Evolutionary conservation across 331 rosid genomes (phyloP).

Genomic region (Arachis monticola): DNA sequence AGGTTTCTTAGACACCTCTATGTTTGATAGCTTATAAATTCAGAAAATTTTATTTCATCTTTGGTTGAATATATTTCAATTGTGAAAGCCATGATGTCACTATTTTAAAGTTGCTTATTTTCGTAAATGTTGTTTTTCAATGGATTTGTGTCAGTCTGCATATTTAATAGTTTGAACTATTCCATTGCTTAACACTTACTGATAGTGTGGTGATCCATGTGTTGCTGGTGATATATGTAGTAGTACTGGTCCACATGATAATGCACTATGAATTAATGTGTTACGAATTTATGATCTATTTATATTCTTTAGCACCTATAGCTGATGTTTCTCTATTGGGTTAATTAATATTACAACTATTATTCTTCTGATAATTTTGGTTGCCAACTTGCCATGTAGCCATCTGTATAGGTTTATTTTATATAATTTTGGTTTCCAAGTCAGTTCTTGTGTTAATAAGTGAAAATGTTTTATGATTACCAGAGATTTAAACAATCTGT

Average conservation of each 20-base stretch:
- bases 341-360: not conserved
- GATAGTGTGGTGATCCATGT: not conserved
- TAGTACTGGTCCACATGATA: slow-evolving; percentile 18
- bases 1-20: slow-evolving; percentile 49
- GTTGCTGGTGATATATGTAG: not conserved
- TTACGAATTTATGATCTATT: not conserved
- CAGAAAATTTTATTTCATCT: not conserved
- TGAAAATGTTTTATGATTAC: slow-evolving; percentile 23
- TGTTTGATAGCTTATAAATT: slow-evolving; percentile 7
- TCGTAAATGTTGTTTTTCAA: not conserved
- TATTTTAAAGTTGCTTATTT: not conserved
- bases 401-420: not conserved
- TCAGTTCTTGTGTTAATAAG: slow-evolving; percentile 7
- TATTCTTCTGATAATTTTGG: slow-evolving; percentile 20
- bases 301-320: not conserved
- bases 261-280: not conserved
- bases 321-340: slow-evolving; percentile 3
- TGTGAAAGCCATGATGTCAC: not conserved
- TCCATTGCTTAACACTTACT: slow-evolving; percentile 1
- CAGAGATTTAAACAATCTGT: slow-evolving; percentile 8
- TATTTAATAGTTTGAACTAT: not conserved
- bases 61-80: slow-evolving; percentile 4
- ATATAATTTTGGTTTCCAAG: slow-evolving; percentile 9
- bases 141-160: slow-evolving; percentile 16
- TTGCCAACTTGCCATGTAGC: not conserved